Evolutionary conservation across 2,329 filamentous ascomycete species (phyloP).

Genomic region (Metarhizium brunneum): DNA sequence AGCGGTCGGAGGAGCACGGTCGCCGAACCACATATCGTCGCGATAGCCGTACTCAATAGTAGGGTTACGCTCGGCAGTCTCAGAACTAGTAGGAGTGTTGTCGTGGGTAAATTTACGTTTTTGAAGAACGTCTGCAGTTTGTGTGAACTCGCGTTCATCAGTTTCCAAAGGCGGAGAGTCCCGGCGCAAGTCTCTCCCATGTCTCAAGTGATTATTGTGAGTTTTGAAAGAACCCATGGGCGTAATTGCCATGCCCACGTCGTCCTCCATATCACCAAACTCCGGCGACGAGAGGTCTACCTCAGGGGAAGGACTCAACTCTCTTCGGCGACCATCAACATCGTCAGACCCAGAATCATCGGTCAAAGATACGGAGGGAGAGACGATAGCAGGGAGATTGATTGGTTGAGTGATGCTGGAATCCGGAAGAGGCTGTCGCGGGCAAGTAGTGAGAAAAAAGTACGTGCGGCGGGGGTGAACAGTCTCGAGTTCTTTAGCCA

Average conservation of each 20-base stretch:
- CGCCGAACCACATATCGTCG: conserved; percentile 46
- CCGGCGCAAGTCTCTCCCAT: conserved; percentile 43
- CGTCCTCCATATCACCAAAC: conserved; percentile 64
- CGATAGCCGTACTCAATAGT: conserved; percentile 25
- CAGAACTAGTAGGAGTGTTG: conserved; percentile 19
- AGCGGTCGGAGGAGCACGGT: conserved; percentile 24
- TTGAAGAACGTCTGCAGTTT: conserved; percentile 80
- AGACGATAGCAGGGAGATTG: conserved; percentile 49
- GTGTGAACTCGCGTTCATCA: conserved; percentile 93
- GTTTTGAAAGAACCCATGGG: conserved; percentile 56
- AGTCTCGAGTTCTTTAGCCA: conserved; percentile 86
- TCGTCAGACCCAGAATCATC: conserved; percentile 54
- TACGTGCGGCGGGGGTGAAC: conserved; percentile 92
- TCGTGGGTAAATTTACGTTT: conserved; percentile 47
- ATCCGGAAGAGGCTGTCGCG: conserved; percentile 68
- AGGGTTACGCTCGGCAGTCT: conserved; percentile 19
- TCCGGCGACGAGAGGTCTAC: conserved; percentile 83
- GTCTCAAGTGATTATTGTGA: conserved; percentile 24
- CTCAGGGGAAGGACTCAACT: conserved; percentile 84
- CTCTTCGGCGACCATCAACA: conserved; percentile 56
- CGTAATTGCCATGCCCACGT: conserved; percentile 47
- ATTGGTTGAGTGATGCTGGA: conserved; percentile 20
- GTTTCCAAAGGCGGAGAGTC: conserved; percentile 83
- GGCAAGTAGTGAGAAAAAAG: conserved; percentile 87
- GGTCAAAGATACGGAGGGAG: conserved; percentile 67